These are phyloP conservation scores for Xylaria sp. DNA, from an alignment of 2,329 filamentous ascomycete species.

Conservation along the genomic window DNA sequence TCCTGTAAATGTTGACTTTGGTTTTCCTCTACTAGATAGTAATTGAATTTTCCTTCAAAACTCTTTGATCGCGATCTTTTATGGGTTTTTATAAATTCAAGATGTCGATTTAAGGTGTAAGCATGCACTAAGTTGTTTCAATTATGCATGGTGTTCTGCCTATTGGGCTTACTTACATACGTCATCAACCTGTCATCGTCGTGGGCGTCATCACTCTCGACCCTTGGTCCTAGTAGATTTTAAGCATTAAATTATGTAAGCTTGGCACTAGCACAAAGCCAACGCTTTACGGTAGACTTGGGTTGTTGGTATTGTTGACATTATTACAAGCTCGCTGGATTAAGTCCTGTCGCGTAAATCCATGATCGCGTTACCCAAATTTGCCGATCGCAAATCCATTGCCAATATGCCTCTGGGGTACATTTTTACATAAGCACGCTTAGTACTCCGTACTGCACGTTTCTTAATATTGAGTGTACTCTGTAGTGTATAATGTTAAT, in stretches of 20 bases:
- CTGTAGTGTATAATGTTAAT: no score
- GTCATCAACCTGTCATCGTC: neutral
- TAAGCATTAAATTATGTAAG: neutral
- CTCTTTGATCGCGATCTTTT: neutral
- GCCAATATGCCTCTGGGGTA: no score
- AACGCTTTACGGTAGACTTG: neutral
- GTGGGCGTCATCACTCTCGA: slow-evolving; percentile 8
- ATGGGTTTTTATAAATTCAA: neutral
- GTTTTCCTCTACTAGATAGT: neutral
- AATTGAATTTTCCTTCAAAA: neutral
- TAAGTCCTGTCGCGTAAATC: neutral
- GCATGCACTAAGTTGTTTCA: neutral
- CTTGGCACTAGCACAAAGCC: neutral
- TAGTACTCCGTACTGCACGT: no score
- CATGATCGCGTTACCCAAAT: neutral
- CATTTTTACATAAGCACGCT: neutral
- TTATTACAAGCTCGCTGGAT: neutral
- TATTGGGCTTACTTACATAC: neutral
- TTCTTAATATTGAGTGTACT: no score
- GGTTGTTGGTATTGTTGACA: neutral
- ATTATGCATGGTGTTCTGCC: neutral
- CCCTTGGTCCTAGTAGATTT: neutral
- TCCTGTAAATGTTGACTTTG: neutral
- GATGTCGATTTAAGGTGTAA: neutral
- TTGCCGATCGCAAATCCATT: neutral